phyloP scores from a whole-genome alignment of 441 rosid species.

The Daphne laureola region DNA sequence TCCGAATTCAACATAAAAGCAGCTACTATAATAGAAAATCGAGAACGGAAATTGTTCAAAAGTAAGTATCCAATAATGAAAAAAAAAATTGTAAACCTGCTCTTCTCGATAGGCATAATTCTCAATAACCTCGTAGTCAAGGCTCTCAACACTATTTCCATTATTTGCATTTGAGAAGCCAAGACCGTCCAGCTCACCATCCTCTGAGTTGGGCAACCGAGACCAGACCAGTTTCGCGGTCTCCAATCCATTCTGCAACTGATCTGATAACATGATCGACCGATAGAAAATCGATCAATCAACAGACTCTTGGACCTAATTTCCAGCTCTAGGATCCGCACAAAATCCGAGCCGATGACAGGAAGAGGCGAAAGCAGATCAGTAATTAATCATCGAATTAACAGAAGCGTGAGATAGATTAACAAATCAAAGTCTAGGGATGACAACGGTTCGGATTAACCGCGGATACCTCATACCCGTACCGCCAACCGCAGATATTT shows the following conservation, averaged over 20 bases:
- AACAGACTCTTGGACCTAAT: constrained; percentile 3
- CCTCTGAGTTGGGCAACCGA: constrained; percentile 72
- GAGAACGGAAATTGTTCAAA: neutral
- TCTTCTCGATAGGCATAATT: constrained; percentile 90
- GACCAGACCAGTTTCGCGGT: constrained; percentile 74
- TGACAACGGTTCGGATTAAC: too few relatives aligned
- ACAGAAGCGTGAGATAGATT: neutral
- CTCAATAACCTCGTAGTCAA: constrained; percentile 92
- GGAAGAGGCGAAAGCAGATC: constrained; percentile 1
- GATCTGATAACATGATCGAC: constrained; percentile 62
- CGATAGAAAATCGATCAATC: constrained; percentile 6
- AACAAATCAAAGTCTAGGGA: neutral
- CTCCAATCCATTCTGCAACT: constrained; percentile 69
- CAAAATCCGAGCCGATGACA: constrained; percentile 4
- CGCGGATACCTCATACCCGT: too few relatives aligned
- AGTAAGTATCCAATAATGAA: too few relatives aligned
- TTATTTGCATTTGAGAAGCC: constrained; percentile 36
- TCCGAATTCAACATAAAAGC: constrained; percentile 6
- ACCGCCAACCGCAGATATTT: too few relatives aligned
- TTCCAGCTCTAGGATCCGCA: constrained; percentile 2
- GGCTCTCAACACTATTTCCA: constrained; percentile 55
- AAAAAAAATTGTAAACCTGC: constrained; percentile 33
- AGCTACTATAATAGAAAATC: neutral
- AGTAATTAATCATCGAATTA: neutral
- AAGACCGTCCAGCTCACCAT: constrained; percentile 41